These are phyloP conservation scores for Blakeslea trispora DNA, from an alignment of 371 early-diverging fungal species.

Conservation along the genomic window DNA sequence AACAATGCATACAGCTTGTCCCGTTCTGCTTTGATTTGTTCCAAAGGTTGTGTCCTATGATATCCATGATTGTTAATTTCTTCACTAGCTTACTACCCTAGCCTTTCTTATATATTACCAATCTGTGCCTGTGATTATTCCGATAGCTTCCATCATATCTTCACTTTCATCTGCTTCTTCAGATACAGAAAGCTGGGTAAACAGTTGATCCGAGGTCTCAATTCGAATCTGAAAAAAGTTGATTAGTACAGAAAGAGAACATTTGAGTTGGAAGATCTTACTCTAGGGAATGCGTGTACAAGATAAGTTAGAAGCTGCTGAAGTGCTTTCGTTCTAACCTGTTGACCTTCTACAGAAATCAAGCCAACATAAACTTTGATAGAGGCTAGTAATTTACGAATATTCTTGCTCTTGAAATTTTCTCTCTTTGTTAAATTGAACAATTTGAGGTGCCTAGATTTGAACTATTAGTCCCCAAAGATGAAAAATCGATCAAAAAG, in stretches of 20 bases:
- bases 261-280: conserved; percentile 14
- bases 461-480: not conserved
- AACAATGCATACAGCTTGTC: conserved; percentile 40
- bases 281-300: conserved; percentile 56
- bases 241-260: not conserved
- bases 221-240: conserved; percentile 42
- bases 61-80: not conserved
- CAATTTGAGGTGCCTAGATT: conserved; percentile 33
- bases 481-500: too few relatives aligned
- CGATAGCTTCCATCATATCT: conserved; percentile 42
- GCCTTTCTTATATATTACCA: conserved; percentile 41
- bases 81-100: not conserved
- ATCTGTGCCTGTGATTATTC: conserved; percentile 47
- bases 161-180: conserved; percentile 36
- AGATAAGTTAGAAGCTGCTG: conserved; percentile 52
- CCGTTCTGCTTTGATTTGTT: conserved; percentile 30
- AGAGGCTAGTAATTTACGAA: conserved; percentile 47
- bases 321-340: conserved; percentile 38
- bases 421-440: conserved; percentile 36
- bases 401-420: conserved; percentile 39
- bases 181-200: conserved; percentile 41
- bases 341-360: conserved; percentile 24
- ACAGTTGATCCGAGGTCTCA: conserved; percentile 54
- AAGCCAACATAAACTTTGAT: conserved; percentile 53
- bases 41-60: conserved; percentile 31